A percentile compares a stretch with the other conserved stretches of the same genome.
Evolutionary conservation across 192 early-diverging fungal genomes (phyloP).

Genomic region (Coemansia sp.): DNA sequence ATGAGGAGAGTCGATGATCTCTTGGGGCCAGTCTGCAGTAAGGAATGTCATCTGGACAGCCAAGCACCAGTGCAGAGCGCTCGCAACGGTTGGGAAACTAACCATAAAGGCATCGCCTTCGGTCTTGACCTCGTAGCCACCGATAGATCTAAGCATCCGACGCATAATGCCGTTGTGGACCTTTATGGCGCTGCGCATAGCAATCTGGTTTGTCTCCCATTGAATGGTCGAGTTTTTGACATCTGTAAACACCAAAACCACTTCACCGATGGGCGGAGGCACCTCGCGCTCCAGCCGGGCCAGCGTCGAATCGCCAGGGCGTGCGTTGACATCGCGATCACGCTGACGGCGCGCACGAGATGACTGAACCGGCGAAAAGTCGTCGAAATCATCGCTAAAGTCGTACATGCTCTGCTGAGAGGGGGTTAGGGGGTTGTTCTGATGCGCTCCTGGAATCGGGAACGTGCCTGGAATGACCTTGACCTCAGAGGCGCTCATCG

Average conservation of each 20-base stretch:
- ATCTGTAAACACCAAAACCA: constrained; percentile 90
- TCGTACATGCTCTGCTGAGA: constrained; percentile 34
- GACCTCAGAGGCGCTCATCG: constrained; percentile 23
- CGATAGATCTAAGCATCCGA: constrained; percentile 73
- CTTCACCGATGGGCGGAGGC: constrained; percentile 76
- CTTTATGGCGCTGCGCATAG: constrained; percentile 86
- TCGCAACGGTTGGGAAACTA: constrained; percentile 77
- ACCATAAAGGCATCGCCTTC: constrained; percentile 97
- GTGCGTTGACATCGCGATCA: constrained; percentile 46
- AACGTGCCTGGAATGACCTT: constrained; percentile 13
- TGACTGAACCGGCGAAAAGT: constrained; percentile 37
- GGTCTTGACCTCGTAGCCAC: constrained; percentile 94
- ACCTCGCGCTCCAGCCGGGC: constrained; percentile 75
- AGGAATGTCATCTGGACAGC: constrained; percentile 81
- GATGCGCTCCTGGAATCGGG: constrained; percentile 22
- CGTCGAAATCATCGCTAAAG: constrained; percentile 45
- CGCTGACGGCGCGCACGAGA: constrained; percentile 47
- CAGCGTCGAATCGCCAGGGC: constrained; percentile 59
- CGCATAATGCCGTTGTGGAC: constrained; percentile 84
- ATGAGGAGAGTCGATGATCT: constrained; percentile 77
- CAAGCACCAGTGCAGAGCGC: constrained; percentile 86
- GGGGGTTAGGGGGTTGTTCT: constrained; percentile 11
- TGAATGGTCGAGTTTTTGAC: constrained; percentile 91
- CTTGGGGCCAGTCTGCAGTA: constrained; percentile 83
- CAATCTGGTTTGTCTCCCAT: constrained; percentile 84